Evolutionary conservation across 139 green algal genomes (phyloP).

Genomic region (Eudorina sp.): DNA sequence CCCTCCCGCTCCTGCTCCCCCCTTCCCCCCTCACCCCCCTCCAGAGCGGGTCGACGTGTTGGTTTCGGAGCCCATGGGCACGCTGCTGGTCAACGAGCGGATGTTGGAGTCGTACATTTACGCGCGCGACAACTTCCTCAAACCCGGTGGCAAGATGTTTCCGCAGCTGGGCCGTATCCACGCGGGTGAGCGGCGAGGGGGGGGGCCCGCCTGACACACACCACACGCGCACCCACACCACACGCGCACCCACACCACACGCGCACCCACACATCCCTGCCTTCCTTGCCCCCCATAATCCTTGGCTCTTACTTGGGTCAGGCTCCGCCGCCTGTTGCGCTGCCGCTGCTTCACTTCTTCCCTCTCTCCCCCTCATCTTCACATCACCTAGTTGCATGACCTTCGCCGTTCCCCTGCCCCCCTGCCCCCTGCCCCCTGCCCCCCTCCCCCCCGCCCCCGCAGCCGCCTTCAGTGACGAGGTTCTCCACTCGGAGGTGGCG

Average conservation of each 20-base stretch:
- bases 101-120: conserved; percentile 97
- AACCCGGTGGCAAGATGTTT: conserved; percentile 95
- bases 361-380: neutral
- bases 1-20: too few relatives aligned
- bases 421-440: neutral
- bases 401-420: neutral
- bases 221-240: too few relatives aligned
- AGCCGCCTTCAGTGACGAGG: conserved; percentile 32
- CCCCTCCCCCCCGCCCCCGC: neutral
- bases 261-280: too few relatives aligned
- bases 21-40: neutral
- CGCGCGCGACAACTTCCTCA: conserved; percentile 91
- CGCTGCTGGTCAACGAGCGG: conserved; percentile 96
- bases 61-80: conserved; percentile 84
- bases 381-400: too few relatives aligned
- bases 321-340: neutral
- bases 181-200: conserved; percentile 37
- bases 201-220: too few relatives aligned
- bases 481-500: conserved; percentile 10
- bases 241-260: too few relatives aligned
- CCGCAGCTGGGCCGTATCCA: conserved; percentile 90
- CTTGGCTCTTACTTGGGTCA: too few relatives aligned
- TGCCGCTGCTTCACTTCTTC: neutral
- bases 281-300: too few relatives aligned
- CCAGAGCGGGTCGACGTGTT: conserved; percentile 85